A percentile compares a stretch with the other conserved stretches of the same genome.
These are phyloP conservation scores for Trypanosoma avium DNA, from an alignment of 208 protist species.

Conservation along the genomic window DNA sequence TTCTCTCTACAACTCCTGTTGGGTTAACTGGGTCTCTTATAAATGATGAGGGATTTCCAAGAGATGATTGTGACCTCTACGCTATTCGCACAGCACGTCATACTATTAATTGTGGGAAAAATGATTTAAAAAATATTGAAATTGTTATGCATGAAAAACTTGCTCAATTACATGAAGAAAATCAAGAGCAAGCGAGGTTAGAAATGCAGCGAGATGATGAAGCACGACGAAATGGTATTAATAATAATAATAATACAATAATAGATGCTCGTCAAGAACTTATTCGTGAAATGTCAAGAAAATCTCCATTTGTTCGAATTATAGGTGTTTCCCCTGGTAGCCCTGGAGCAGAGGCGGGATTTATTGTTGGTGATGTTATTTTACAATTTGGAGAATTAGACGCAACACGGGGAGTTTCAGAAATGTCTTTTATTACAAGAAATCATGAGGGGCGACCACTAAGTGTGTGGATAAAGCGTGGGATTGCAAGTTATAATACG, in stretches of 20 bases:
- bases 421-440: conserved; percentile 38
- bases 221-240: conserved; percentile 10
- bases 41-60: conserved; percentile 80
- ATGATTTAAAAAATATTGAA: conserved; percentile 60
- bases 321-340: conserved; percentile 41
- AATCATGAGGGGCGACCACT: conserved; percentile 47
- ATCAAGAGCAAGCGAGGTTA: conserved; percentile 39
- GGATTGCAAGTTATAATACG: too few species aligned
- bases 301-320: conserved; percentile 50
- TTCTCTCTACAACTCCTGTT: conserved; percentile 63
- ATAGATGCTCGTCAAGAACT: conserved; percentile 29
- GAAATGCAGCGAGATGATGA: conserved; percentile 50
- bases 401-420: conserved; percentile 32
- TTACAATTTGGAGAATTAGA: conserved; percentile 68
- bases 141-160: conserved; percentile 61
- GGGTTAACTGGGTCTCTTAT: conserved; percentile 60
- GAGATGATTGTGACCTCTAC: conserved; percentile 85
- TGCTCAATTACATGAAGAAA: conserved; percentile 50
- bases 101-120: conserved; percentile 57
- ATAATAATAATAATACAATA: conserved; percentile 29
- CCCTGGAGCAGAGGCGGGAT: conserved; percentile 56
- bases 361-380: conserved; percentile 43
- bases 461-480: conserved; percentile 62
- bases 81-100: conserved; percentile 72
- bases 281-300: conserved; percentile 9